Conservation (phyloP, 306 rosid species). For the Vicia sativa region DNA sequence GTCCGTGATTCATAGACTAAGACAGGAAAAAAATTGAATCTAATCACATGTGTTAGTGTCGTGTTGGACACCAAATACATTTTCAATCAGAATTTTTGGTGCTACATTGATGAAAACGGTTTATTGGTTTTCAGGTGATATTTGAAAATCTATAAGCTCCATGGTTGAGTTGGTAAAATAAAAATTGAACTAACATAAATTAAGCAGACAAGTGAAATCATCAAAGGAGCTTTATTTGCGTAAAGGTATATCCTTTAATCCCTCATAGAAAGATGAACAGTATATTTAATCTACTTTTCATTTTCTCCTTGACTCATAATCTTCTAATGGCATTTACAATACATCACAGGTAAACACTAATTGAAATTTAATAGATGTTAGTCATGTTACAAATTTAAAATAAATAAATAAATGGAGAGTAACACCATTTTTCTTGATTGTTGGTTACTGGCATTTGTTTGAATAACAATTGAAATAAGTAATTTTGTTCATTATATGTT, state of each 20-base stretch:
- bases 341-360: neutral
- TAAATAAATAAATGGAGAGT: conserved; percentile 9
- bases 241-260: conserved; percentile 7
- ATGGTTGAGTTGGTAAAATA: neutral
- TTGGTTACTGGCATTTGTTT: no score
- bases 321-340: neutral
- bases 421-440: no score
- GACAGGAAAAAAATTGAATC: no score
- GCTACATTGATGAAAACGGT: neutral
- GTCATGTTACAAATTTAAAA: neutral
- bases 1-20: no score
- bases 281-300: conserved; percentile 15
- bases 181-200: neutral
- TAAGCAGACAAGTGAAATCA: conserved; percentile 2
- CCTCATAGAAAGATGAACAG: conserved; percentile 12
- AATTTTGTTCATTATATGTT: neutral
- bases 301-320: neutral
- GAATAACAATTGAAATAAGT: neutral
- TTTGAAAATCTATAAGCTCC: conserved; percentile 12
- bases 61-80: no score
- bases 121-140: neutral
- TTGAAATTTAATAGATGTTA: neutral
- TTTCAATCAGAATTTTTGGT: no score
- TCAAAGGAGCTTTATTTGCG: neutral
- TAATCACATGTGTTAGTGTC: no score